These are phyloP conservation scores for Candida suzukii DNA, from an alignment of 805 yeast species.

Conservation along the genomic window DNA sequence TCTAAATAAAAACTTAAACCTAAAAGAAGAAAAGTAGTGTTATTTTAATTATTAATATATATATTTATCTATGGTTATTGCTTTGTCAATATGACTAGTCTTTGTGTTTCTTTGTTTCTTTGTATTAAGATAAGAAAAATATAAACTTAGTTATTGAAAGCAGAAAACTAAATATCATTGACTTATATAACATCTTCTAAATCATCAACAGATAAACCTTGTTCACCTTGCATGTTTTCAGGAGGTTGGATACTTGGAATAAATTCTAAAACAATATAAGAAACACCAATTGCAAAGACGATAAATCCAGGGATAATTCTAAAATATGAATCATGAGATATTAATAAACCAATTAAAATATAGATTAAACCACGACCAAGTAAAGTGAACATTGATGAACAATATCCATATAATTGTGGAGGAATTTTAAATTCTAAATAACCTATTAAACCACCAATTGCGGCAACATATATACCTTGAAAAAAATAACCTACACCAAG, in stretches of 20 bases:
- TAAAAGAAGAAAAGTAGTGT: too few relatives aligned
- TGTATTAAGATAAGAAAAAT: too few relatives aligned
- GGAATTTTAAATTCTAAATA: conserved; percentile 42
- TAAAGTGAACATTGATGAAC: conserved; percentile 61
- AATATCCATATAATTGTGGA: conserved; percentile 56
- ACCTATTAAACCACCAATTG: conserved; percentile 48
- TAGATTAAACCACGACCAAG: conserved; percentile 69
- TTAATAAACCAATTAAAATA: conserved; percentile 39
- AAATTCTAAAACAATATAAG: conserved; percentile 57
- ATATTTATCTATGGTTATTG: too few relatives aligned
- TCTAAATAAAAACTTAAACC: too few relatives aligned
- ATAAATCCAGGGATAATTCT: conserved; percentile 53
- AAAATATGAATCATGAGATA: conserved; percentile 43
- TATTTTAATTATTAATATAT: too few relatives aligned
- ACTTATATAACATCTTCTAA: conserved; percentile 27
- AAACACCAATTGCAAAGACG: conserved; percentile 54
- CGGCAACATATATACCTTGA: conserved; percentile 50
- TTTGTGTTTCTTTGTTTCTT: too few relatives aligned
- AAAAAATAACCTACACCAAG: conserved; percentile 37
- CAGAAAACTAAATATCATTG: too few relatives aligned
- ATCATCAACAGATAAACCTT: conserved; percentile 26
- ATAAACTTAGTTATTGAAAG: too few relatives aligned
- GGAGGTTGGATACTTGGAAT: conserved; percentile 75
- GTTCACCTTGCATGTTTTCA: conserved; percentile 63
- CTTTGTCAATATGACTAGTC: too few relatives aligned